Base-by-base conservation (phyloP, 2,329 filamentous ascomycete genomes). In the Beauveria australis region DNA sequence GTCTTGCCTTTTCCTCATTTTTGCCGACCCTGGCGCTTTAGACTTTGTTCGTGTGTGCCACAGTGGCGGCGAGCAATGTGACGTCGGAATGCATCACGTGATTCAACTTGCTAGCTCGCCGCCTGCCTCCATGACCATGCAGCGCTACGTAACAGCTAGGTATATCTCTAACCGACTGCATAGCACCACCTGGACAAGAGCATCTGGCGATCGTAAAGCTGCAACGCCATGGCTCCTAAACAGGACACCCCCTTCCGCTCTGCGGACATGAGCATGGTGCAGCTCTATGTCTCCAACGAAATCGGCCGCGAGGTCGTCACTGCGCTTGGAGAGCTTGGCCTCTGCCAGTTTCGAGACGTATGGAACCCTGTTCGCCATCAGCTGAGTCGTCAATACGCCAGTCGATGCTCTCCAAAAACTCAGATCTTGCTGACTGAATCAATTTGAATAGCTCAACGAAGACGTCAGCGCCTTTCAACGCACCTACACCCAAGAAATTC, bases 191-290 rank as follows among this genome's bases (percentile, higher is more conserved):
- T 67, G 62, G 59, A 66, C 62, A 63, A 67, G 67, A 65, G 69
- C 69, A 65, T 37, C 65, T 66, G 72, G 71, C 68, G 70, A 65
- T 63, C 63, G 37, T 26, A 56, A 46, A 62, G 60, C 64, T 63
- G 62, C 71, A 67, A 70, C 71, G 65, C 64, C 70, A 89, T 88
- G 86, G 84, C 84, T 76, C 79, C 82, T 67, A 77, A 79, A 74
- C 79, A 91, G 79, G 92, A 97, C 79, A 96, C 92, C 77, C 90
- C 97, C 81, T 97, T 99, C 87, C 93, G 95, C 84, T 99, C 94
- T 74, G 91, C 92, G 90, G 91, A 97, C 78, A 99, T 99, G 94
- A 97, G 92, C 83, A 89, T 99, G 88, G 96, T 96, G 72, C 94
- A 99, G 87, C 89, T 99, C 72, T 99, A 97, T 79, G 95, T 99